phyloP scores from a whole-genome alignment of 2,329 filamentous ascomycete genomes.

The Cladosporium sp. region DNA sequence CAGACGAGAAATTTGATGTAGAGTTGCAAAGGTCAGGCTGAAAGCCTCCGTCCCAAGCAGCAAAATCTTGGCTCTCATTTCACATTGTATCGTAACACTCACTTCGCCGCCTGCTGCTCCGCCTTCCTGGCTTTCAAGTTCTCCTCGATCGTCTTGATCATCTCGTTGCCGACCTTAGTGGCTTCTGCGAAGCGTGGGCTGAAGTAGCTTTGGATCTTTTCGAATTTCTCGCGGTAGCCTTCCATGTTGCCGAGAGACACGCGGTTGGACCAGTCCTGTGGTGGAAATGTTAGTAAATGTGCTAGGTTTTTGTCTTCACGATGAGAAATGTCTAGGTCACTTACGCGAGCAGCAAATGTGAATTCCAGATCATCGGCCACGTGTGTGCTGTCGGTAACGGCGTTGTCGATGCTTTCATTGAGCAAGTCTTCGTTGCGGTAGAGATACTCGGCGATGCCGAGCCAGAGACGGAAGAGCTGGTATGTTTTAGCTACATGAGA shows the following conservation, averaged over 20 bases:
- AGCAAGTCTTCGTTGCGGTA: slow-evolving; percentile 80
- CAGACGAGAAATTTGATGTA: too few species aligned
- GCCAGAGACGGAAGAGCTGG: slow-evolving; percentile 87
- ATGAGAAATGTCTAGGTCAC: slow-evolving; percentile 17
- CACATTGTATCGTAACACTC: not conserved
- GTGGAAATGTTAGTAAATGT: not conserved
- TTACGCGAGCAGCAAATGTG: slow-evolving; percentile 81
- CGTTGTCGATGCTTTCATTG: slow-evolving; percentile 78
- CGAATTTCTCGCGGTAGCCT: slow-evolving; percentile 85
- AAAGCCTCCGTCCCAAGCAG: too few species aligned
- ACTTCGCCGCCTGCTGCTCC: slow-evolving; percentile 3
- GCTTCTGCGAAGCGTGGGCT: slow-evolving; percentile 85
- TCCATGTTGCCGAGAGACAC: slow-evolving; percentile 90
- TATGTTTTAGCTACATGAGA: not conserved
- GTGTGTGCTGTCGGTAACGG: slow-evolving; percentile 85
- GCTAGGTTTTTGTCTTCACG: not conserved
- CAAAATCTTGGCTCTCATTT: too few species aligned
- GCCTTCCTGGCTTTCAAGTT: slow-evolving; percentile 50
- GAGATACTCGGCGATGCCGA: slow-evolving; percentile 94
- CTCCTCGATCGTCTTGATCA: slow-evolving; percentile 93
- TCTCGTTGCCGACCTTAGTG: slow-evolving; percentile 82
- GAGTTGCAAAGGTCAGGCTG: too few species aligned
- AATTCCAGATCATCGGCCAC: slow-evolving; percentile 96
- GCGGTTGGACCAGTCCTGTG: slow-evolving; percentile 82
- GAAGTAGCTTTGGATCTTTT: slow-evolving; percentile 87